Percentiles rank a stretch among this genome's conserved stretches.
Conservation (phyloP, 177 flowering plant species). For the Vitis hybrid region DNA sequence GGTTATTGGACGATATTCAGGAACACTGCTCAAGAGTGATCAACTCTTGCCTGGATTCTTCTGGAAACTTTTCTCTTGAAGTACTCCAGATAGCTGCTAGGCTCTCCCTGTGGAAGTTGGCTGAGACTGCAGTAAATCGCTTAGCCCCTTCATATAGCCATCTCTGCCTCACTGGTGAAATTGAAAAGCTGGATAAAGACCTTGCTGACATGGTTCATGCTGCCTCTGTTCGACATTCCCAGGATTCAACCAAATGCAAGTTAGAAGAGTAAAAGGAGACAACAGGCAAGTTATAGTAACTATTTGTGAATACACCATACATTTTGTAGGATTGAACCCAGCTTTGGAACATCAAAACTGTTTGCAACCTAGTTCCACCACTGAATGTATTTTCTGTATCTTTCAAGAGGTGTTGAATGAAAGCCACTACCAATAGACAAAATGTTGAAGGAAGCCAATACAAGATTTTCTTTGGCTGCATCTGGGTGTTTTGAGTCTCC, state of each 20-base stretch:
- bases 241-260: conserved; percentile 7
- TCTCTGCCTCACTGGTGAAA: conserved; percentile 62
- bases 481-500: too few species aligned
- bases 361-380: too few species aligned
- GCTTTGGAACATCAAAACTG: too few species aligned
- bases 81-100: conserved; percentile 52
- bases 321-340: too few species aligned
- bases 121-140: conserved; percentile 55
- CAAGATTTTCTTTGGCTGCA: too few species aligned
- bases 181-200: conserved; percentile 58
- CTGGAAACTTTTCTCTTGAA: conserved; percentile 38
- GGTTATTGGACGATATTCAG: conserved; percentile 65
- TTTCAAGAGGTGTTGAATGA: too few species aligned
- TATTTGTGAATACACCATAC: too few species aligned
- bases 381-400: too few species aligned
- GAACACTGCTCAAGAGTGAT: conserved; percentile 45
- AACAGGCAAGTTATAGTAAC: too few species aligned
- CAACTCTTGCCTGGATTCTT: conserved; percentile 48
- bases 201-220: conserved; percentile 58
- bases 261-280: too few species aligned
- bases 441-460: too few species aligned
- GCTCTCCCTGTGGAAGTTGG: conserved; percentile 64
- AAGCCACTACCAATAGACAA: too few species aligned
- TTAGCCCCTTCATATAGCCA: conserved; percentile 62
- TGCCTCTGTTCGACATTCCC: conserved; percentile 67